Base-by-base conservation (phyloP, 1,139 yeast species). In the Pichia sp. region DNA sequence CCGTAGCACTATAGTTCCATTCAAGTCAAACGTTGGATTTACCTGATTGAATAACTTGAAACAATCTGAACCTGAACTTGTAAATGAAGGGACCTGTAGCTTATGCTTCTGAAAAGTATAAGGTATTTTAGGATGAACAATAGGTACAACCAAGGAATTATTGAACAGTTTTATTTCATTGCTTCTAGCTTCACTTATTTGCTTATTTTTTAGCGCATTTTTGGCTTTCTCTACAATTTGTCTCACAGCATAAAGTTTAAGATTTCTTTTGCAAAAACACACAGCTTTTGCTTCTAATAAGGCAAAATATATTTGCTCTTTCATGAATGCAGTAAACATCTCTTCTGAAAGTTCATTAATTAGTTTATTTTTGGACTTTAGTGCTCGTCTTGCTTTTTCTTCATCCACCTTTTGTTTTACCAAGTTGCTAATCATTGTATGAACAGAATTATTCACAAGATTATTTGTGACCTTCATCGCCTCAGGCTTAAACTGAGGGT, bases 291-390 rank as follows among this genome's bases (percentile, higher is more conserved):
- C 63, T 42, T 79, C 77, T 45, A 78, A 63, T 0, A 74, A 64
- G 2, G 73, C 67, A 40, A 79, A 68, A 59, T 75, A 79, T 0
- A 80, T 64, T 42, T 77, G 70, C 60, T 87, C 92, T 43, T 78
- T 75, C 49, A 87, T 62, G 62, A 87, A 84, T 0, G 90, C 87
- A 11, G 70, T 66, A 58, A 75, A 85, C 1, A 87, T 67, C 45
- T 82, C 85, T 1, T 67, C 64, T 1, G 84, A 64, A 15, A 84
- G 32, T 23, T 42, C 48, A 69, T 0, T 71, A 59, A 84, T 67
- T 0, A 77, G 59, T 4, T 61, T 53, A 2, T 59, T 57, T 47
- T 77, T 72, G 57, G 71, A 72, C 31, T 58, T 59, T 55, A 70
- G 72, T 34, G 61, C 60, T 26, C 60, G 61, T 4, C 62, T 56